Evolutionary conservation across 352 stramenopile genomes (phyloP), one percentile per base, ranked within the genome.

Genomic region (Globisporangium canariense): DNA sequence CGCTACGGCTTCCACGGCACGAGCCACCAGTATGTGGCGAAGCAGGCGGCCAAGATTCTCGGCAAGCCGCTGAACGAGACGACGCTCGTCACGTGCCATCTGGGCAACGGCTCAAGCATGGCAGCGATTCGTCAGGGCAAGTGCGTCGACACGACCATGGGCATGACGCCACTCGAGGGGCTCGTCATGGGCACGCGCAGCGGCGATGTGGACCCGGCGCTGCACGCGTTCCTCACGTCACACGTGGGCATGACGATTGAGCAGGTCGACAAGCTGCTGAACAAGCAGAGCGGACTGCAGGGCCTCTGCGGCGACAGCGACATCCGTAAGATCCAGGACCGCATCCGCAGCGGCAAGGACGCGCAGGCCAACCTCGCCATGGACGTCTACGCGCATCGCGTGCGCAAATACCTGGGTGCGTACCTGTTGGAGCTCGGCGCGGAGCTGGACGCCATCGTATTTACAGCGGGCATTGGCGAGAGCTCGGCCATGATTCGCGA

Each of bases 1-100:
- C 86, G 88, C 62, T 97, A 96, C 70, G 90, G 90, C 34, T 97
- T 97, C 72, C 90, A 97, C 69, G 90, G 90, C 47, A 97, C 90
- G 20, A 94, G 80, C 65, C 86, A 96, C 68, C 78, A 91, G 64
- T 97, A 90, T 62, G 89, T 97, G 22, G 77, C 86, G 36, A 70
- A 84, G 53, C 74, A 96, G 60, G 90, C 88, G 16, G 77, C 84
- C 4, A 63, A 52, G 47, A 74, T 81, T 25, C 63, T 94, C 9
- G 68, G 69, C 62, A 92, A 93, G 58, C 69, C 80, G 8, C 54
- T 89, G 22, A 64, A 78, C 6, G 34, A 80, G 30, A 83, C 70
- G 58, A 93, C 91, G 61, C 77, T 96, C 10, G 81, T 97, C 52
- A 91, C 91, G 60, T 94, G 81, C 62, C 90, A 97, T 62, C 72